Evolutionary conservation across 2,329 filamentous ascomycete genomes (phyloP).

Genomic region (Stagonosporopsis cucurbitacearum): DNA sequence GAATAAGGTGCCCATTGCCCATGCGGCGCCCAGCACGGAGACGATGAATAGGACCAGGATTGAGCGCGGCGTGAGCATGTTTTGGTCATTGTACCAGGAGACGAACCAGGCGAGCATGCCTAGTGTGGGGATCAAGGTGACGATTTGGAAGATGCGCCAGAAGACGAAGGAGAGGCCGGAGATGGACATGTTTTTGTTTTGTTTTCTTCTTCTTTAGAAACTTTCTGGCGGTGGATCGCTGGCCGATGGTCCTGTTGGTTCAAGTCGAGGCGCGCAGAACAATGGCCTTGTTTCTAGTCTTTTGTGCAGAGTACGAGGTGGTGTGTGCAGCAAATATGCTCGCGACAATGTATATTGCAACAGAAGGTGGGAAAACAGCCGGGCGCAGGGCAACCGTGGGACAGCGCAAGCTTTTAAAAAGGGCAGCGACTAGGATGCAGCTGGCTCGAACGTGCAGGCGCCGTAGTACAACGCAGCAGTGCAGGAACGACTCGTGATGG

Average conservation of each 20-base stretch:
- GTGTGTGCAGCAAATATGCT: neutral
- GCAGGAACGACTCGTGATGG: constrained; percentile 17
- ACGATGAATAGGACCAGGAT: constrained; percentile 71
- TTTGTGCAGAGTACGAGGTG: neutral
- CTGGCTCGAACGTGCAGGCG: constrained; percentile 8
- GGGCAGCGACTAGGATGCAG: constrained; percentile 11
- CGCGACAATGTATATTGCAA: neutral
- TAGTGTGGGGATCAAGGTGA: constrained; percentile 67
- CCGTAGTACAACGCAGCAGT: constrained; percentile 17
- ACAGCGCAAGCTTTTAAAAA: constrained; percentile 11
- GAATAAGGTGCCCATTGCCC: constrained; percentile 66
- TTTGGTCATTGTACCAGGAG: constrained; percentile 62
- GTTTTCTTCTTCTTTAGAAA: too few species aligned
- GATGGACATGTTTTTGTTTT: constrained; percentile 57
- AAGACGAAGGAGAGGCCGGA: constrained; percentile 66
- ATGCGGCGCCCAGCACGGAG: constrained; percentile 65
- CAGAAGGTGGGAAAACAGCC: constrained; percentile 1
- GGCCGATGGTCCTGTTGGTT: neutral
- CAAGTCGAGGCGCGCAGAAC: neutral
- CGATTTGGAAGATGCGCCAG: constrained; percentile 66
- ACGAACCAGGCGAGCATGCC: constrained; percentile 69
- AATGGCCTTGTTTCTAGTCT: constrained; percentile 2
- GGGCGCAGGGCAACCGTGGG: constrained; percentile 6
- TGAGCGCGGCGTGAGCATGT: constrained; percentile 64
- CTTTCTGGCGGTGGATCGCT: constrained; percentile 25